Conservation (phyloP, 2,329 filamentous ascomycete species). For the Macrophomina pseudophaseolina region DNA sequence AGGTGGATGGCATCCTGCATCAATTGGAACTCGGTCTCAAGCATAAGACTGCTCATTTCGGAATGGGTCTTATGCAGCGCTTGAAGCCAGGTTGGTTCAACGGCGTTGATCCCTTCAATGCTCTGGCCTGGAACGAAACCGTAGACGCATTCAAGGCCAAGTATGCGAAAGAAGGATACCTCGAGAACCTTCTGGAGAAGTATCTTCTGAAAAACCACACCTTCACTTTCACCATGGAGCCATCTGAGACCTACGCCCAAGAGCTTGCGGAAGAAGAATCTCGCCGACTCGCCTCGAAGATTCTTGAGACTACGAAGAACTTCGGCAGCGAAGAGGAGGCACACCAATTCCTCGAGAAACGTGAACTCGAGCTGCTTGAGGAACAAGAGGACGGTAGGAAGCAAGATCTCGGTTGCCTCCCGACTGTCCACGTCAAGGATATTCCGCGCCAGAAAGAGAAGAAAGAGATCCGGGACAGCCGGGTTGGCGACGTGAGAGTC, state of each 20-base stretch:
- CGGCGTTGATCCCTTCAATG: conserved; percentile 88
- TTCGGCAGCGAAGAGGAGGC: conserved; percentile 75
- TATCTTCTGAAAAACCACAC: conserved; percentile 88
- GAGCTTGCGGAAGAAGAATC: conserved; percentile 79
- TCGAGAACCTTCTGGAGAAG: conserved; percentile 85
- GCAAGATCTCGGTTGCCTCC: conserved; percentile 84
- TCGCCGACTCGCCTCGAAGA: conserved; percentile 73
- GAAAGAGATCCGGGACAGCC: conserved; percentile 66
- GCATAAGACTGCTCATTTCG: conserved; percentile 96
- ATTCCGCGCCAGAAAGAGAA: conserved; percentile 80
- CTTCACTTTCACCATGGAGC: conserved; percentile 92
- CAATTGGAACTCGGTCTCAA: conserved; percentile 92
- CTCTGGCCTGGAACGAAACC: conserved; percentile 89
- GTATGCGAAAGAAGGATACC: conserved; percentile 76
- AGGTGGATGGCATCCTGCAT: conserved; percentile 92
- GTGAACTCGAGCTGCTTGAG: conserved; percentile 78
- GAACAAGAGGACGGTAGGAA: conserved; percentile 85
- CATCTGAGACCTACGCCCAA: conserved; percentile 74
- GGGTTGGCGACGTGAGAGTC: conserved; percentile 68
- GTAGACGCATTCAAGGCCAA: conserved; percentile 80
- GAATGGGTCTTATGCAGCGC: conserved; percentile 86
- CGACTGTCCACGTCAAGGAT: conserved; percentile 85
- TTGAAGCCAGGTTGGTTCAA: conserved; percentile 95
- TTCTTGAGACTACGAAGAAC: conserved; percentile 69
- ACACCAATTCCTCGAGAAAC: conserved; percentile 71